These are phyloP conservation scores for Debaryomycetaceae sp. DNA, from an alignment of 1,139 yeast genomes.

Conservation along the genomic window DNA sequence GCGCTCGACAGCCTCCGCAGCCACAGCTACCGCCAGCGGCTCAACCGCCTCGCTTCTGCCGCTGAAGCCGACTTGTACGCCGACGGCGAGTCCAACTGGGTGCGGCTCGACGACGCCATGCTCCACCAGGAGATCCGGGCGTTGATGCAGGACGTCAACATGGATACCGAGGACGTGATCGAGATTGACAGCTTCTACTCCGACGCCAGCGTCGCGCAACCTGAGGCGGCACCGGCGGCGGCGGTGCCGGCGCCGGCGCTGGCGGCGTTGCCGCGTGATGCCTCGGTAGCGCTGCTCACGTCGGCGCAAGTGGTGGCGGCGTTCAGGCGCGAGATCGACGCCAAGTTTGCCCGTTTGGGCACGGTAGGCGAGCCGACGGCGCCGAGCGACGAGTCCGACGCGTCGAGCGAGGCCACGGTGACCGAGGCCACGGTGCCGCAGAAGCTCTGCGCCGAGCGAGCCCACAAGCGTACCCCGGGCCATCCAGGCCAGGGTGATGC, in stretches of 20 bases:
- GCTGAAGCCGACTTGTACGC: slow-evolving; percentile 21
- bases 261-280: too few relatives aligned
- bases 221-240: too few relatives aligned
- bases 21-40: slow-evolving; percentile 8
- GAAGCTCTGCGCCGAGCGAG: too few relatives aligned
- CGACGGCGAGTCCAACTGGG: slow-evolving; percentile 39
- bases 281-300: slow-evolving; percentile 24
- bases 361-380: slow-evolving; percentile 6
- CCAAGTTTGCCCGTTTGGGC: slow-evolving; percentile 12
- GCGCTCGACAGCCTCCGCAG: slow-evolving; percentile 11
- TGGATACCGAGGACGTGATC: slow-evolving; percentile 15
- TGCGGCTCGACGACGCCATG: slow-evolving; percentile 21
- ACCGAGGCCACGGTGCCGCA: too few relatives aligned
- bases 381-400: too few relatives aligned
- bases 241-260: too few relatives aligned
- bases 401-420: too few relatives aligned
- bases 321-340: slow-evolving; percentile 27
- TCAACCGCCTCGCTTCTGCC: slow-evolving; percentile 9
- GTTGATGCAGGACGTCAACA: slow-evolving; percentile 16
- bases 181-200: slow-evolving; percentile 8
- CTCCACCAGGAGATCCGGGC: slow-evolving; percentile 20
- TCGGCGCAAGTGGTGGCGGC: slow-evolving; percentile 28
- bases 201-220: too few relatives aligned
- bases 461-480: too few relatives aligned
- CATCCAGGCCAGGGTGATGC: too few relatives aligned